A percentile compares a stretch with the other conserved stretches of the same genome.
phyloP scores from a whole-genome alignment of 495 filamentous ascomycete genomes.

The Lepidopterella palustris region DNA sequence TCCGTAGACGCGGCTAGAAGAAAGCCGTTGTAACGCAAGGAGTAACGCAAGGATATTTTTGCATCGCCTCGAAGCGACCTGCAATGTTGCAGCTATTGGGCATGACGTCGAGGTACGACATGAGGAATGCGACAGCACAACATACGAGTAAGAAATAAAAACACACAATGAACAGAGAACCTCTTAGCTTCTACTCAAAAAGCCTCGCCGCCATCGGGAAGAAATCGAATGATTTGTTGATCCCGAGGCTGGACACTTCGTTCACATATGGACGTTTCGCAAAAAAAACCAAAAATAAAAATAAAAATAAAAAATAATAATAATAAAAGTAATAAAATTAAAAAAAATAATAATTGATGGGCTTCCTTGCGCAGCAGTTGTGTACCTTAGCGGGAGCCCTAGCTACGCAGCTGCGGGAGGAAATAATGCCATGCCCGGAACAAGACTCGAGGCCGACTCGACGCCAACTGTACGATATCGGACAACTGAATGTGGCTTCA shows the following conservation, averaged over 20 bases:
- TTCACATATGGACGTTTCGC: too few species aligned
- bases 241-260: too few species aligned
- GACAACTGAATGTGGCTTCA: background rate
- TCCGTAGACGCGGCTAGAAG: background rate
- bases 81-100: background rate
- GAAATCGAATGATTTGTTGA: too few species aligned
- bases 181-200: background rate
- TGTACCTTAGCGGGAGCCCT: too few species aligned
- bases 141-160: background rate
- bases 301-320: too few species aligned
- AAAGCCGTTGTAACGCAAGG: background rate
- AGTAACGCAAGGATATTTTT: conserved; percentile 1
- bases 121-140: background rate
- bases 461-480: background rate
- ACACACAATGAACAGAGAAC: background rate
- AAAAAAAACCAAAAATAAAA: too few species aligned
- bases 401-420: too few species aligned
- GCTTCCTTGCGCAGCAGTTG: too few species aligned
- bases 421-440: too few species aligned
- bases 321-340: too few species aligned
- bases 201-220: background rate
- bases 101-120: background rate
- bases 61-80: conserved; percentile 2
- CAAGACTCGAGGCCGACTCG: background rate
- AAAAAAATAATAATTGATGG: too few species aligned